Evolutionary conservation across 768 basidiomycete species (phyloP), one percentile per base, ranked within the genome.

Genomic region (Imleria badia): DNA sequence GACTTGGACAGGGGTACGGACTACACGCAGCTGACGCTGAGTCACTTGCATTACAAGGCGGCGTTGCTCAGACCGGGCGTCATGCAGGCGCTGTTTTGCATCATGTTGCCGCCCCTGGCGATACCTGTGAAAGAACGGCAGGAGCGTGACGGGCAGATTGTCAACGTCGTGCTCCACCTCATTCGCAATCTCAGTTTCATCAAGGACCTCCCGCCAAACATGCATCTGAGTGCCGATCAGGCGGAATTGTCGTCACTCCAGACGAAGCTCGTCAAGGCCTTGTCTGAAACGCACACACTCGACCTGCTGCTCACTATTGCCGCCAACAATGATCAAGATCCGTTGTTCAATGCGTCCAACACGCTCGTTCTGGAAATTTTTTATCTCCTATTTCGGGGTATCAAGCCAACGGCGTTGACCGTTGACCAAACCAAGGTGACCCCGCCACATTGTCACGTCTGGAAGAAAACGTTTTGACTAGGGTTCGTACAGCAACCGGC

Each of bases 161-260:
- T 98, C 66, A 91, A 87, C 50, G 82, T 99, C 51, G 78, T 96
- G 13, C 77, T 99, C 13, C 89, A 97, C 68, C 81, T 96, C 58
- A 78, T 97, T 48, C 86, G 97, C 52, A 99, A 99, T 67, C 82
- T 98, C n/a, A 83, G 89, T 1, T 93, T 95, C 67, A 94, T 98
- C 76, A 87, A 87, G 62, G 96, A 98, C 73, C 81, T 84, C 3
- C 85, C 88, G 0, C 73, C 83, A 38, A 87, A 91, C 58, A 82
- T 82, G 45, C 78, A 85, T 56, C 73, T 81, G 22, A 92, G 87
- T 56, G 79, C 87, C 12, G 89, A 95, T 65, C 86, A 87, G 58
- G 85, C 86, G 9, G 91, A 94, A 63, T 81, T 85, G 58, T 83
- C 92, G 0, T 76, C 80, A 9, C 75, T 98, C 14, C 94, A 96